These are phyloP conservation scores for Penicillium longicatenatum DNA, from an alignment of 495 filamentous ascomycete genomes.

Conservation along the genomic window DNA sequence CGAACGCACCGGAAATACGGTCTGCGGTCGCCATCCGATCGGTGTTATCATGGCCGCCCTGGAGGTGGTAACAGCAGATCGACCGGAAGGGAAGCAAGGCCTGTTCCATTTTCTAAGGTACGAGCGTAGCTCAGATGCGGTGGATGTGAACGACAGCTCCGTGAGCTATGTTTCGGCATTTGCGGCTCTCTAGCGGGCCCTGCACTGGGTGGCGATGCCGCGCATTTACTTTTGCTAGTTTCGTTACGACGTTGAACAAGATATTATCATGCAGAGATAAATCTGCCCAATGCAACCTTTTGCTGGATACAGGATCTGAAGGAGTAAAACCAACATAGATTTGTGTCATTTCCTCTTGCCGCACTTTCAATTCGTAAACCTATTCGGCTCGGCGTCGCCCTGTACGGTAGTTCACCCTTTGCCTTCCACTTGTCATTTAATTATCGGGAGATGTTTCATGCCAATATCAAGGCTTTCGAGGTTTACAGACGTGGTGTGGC, in stretches of 20 bases:
- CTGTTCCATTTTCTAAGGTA: conserved; percentile 87
- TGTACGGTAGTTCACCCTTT: too few relatives aligned
- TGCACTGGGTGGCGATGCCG: not conserved
- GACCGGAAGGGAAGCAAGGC: conserved; percentile 48
- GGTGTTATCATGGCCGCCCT: conserved; percentile 89
- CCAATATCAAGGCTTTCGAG: not conserved
- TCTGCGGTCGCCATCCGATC: conserved; percentile 95
- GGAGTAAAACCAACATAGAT: not conserved
- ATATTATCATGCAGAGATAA: not conserved
- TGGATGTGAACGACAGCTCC: conserved; percentile 73
- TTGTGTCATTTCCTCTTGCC: not conserved
- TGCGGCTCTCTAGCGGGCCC: conserved; percentile 35
- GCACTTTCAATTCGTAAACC: too few relatives aligned
- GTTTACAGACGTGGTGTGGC: not conserved
- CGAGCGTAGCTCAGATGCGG: conserved; percentile 82
- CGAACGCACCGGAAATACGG: conserved; percentile 79
- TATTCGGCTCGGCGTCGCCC: not conserved
- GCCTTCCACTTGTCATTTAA: not conserved
- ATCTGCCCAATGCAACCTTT: conserved; percentile 4
- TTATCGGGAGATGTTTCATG: not conserved
- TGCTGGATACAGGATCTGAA: not conserved
- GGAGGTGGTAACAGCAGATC: conserved; percentile 52
- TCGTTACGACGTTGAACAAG: conserved; percentile 7
- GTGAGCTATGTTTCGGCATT: conserved; percentile 80
- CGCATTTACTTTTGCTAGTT: not conserved